Evolutionary conservation across 345 rosid genomes (phyloP), one percentile per base, ranked within the genome.

Genomic region (Lumnitzera littorea): DNA sequence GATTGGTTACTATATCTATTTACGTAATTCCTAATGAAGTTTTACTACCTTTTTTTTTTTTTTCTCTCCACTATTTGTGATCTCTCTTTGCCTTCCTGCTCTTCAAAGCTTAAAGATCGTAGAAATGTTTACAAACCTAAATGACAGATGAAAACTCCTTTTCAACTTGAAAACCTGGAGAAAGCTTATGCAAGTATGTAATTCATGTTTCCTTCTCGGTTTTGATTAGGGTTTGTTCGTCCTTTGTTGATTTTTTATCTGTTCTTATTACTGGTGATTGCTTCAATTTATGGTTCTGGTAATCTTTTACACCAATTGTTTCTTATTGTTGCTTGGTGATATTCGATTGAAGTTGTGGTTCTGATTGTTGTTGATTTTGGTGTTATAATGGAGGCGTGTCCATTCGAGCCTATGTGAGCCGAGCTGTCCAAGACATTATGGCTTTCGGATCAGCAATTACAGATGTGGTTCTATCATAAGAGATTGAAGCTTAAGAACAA

Each of bases 391-490:
- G 96, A 91, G 60, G 76, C 87, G 24, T 88, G 91, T 62, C 98
- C 99, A 0, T 73, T 96, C 0, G 98, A 91, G 76, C 77, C 84
- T 7, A 77, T 78, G 63, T 78, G 98, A 53, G 83, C 73, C 4
- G 87, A 80, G 64, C 67, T 95, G 48, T 91, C 99, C 1, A 84
- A 85, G 72, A 88, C 81, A 68, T 81, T 91, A 57, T 91, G 92
- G 49, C 84, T 95, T 46, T 58, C 95, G 27, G 99, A 95, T 75
- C 88, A 98, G 74, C 99, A 95, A 66, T 77, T 95, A 68, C 99
- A 95, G 91, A 95, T 95, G 98, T 95, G 99, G 99, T 95, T 95
- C 74, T 95, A 98, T 59, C 99, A 95, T 76, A 77, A 98, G 80
- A 72, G 99, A 70, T 70, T 95, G 68, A 95, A 91, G 78, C 96